phyloP scores from a whole-genome alignment of 176 grass and related monocot genomes.

The Microstegium vimineum region DNA sequence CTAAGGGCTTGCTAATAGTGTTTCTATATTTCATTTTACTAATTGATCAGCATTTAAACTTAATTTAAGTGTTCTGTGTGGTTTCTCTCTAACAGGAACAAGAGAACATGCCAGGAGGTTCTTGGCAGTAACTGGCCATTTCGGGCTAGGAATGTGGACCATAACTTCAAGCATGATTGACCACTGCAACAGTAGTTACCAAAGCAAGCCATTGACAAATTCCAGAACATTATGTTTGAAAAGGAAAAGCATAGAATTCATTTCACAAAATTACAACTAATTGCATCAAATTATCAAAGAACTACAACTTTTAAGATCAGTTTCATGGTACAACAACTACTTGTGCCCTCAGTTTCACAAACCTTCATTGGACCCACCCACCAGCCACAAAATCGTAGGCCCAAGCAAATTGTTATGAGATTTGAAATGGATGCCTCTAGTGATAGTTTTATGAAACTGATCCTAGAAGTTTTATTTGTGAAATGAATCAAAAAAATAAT shows the following conservation, averaged over 20 bases:
- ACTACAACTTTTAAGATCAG: neutral
- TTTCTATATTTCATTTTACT: constrained; percentile 15
- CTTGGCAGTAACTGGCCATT: neutral
- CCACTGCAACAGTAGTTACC: neutral
- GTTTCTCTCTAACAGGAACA: neutral
- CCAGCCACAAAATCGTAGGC: neutral
- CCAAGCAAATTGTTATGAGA: neutral
- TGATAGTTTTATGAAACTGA: neutral
- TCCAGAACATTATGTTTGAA: neutral
- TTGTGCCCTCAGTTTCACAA: neutral
- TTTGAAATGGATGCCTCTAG: neutral
- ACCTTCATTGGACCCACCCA: neutral
- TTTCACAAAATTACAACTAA: neutral
- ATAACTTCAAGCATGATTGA: neutral
- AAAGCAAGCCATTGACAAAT: constrained; percentile 15
- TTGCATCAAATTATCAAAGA: neutral
- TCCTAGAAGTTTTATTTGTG: neutral
- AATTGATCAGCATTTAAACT: neutral
- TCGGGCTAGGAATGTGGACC: neutral
- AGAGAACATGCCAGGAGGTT: neutral
- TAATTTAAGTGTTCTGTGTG: neutral
- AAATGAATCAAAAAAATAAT: neutral
- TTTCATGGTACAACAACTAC: neutral
- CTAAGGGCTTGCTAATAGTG: neutral
- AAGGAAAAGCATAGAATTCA: neutral